These are phyloP conservation scores for Knufia petricola DNA, from an alignment of 2,329 filamentous ascomycete genomes.

Conservation along the genomic window DNA sequence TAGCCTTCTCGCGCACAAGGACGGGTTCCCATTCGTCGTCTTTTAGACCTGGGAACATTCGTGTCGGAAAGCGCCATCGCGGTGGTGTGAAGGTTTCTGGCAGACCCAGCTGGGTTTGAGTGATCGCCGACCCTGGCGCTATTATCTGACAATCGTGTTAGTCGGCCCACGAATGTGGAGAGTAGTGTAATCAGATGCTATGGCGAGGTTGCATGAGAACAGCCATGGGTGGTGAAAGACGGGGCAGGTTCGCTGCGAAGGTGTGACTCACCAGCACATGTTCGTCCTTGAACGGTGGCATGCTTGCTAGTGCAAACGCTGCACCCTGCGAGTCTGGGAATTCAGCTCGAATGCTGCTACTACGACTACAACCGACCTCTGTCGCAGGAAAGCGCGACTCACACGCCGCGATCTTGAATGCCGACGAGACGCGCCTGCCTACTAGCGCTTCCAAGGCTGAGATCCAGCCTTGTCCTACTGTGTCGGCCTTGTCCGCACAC, in stretches of 20 bases:
- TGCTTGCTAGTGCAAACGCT: constrained; percentile 23
- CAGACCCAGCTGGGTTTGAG: constrained; percentile 81
- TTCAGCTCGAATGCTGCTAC: no score
- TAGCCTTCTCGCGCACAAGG: constrained; percentile 53
- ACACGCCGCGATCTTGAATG: not conserved
- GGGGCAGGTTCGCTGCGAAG: no score
- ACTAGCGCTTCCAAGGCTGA: not conserved
- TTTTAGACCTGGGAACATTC: constrained; percentile 80
- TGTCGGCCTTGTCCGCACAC: no score
- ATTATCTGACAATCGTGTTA: constrained; percentile 33
- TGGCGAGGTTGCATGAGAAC: no score
- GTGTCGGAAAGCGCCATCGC: constrained; percentile 73
- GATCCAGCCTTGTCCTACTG: not conserved
- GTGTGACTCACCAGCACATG: constrained; percentile 37
- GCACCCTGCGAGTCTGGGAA: constrained; percentile 1
- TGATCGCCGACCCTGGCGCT: constrained; percentile 69
- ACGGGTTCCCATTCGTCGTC: constrained; percentile 72
- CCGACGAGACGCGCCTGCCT: constrained; percentile 2
- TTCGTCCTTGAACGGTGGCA: constrained; percentile 46
- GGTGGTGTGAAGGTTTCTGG: constrained; percentile 86
- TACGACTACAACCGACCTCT: no score
- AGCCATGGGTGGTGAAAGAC: no score
- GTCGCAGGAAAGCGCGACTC: not conserved
- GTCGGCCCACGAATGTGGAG: not conserved
- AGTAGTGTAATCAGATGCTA: no score